Conservation (phyloP, 225 moss, liverwort and hornwort genomes). For the Anthoceros angustus region DNA sequence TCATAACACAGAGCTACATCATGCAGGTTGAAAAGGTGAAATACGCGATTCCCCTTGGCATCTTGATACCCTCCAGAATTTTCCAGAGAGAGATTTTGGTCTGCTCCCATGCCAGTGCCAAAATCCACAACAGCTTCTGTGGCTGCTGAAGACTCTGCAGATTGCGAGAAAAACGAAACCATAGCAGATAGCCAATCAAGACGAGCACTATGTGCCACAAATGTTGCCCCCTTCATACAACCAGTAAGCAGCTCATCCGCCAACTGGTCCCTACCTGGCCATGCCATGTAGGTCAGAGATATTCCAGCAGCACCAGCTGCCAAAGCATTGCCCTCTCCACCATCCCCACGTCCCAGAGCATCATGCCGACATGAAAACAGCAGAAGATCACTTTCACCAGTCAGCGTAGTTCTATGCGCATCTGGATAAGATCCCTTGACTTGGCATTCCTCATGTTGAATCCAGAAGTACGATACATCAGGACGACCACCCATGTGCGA, state of each 20-base stretch:
- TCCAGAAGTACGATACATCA: constrained; percentile 60
- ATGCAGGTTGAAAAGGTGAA: constrained; percentile 70
- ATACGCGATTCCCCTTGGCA: constrained; percentile 15
- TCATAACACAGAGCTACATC: constrained; percentile 93
- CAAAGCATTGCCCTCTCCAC: constrained; percentile 84
- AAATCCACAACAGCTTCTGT: not conserved
- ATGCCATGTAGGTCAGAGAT: constrained; percentile 61
- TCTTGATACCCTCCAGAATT: not conserved
- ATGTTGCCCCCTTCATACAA: constrained; percentile 63
- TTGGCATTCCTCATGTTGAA: constrained; percentile 78
- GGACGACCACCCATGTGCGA: constrained; percentile 46
- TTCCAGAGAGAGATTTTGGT: constrained; percentile 5
- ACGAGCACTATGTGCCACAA: constrained; percentile 76
- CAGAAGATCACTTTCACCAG: constrained; percentile 48
- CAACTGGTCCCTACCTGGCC: constrained; percentile 57
- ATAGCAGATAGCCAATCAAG: constrained; percentile 72
- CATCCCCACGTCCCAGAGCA: constrained; percentile 79
- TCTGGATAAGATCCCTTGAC: constrained; percentile 60
- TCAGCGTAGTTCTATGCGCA: constrained; percentile 27
- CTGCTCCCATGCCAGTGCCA: constrained; percentile 10
- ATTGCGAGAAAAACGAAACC: constrained; percentile 39
- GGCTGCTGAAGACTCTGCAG: constrained; percentile 18
- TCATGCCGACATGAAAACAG: constrained; percentile 71
- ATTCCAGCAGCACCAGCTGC: constrained; percentile 71
- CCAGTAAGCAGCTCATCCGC: constrained; percentile 63